Evolutionary conservation across 108 stramenopile genomes (phyloP).

Genomic region (Nitzschia palea): DNA sequence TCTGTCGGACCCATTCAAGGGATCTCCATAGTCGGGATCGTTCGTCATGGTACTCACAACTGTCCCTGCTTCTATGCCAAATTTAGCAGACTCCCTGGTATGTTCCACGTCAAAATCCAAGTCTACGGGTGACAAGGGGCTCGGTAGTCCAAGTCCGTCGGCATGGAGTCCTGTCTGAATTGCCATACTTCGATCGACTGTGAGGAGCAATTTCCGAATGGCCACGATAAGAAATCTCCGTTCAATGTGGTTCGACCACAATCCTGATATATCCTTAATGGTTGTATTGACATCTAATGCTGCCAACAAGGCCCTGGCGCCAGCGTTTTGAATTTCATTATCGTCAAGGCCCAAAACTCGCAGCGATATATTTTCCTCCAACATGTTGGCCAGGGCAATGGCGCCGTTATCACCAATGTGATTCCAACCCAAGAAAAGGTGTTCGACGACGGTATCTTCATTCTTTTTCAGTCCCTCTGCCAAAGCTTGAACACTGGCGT

Average conservation of each 20-base stretch:
- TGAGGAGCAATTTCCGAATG: conserved; percentile 27
- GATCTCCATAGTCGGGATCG: conserved; percentile 10
- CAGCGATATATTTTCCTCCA: conserved; percentile 25
- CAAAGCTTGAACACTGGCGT: conserved; percentile 14
- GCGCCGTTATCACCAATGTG: conserved; percentile 29
- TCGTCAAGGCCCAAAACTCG: conserved; percentile 28
- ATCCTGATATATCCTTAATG: conserved; percentile 30
- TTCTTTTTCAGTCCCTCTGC: conserved; percentile 10
- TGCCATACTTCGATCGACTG: not conserved
- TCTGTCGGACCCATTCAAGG: not conserved
- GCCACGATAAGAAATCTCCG: conserved; percentile 33
- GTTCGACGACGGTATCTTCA: not conserved
- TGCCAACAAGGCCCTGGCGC: conserved; percentile 20
- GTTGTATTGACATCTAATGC: conserved; percentile 29
- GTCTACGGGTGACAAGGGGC: not conserved
- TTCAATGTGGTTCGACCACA: conserved; percentile 39
- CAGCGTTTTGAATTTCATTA: conserved; percentile 27
- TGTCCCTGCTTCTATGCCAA: not conserved
- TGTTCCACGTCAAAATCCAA: not conserved
- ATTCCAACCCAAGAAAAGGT: conserved; percentile 32
- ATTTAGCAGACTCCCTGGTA: not conserved
- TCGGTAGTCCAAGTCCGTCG: not conserved
- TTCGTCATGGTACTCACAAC: not conserved
- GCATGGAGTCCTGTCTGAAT: not conserved
- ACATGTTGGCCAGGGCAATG: conserved; percentile 15